Evolutionary conservation across 169 alveolate species (phyloP).

Genomic region (Fabrea salina): DNA sequence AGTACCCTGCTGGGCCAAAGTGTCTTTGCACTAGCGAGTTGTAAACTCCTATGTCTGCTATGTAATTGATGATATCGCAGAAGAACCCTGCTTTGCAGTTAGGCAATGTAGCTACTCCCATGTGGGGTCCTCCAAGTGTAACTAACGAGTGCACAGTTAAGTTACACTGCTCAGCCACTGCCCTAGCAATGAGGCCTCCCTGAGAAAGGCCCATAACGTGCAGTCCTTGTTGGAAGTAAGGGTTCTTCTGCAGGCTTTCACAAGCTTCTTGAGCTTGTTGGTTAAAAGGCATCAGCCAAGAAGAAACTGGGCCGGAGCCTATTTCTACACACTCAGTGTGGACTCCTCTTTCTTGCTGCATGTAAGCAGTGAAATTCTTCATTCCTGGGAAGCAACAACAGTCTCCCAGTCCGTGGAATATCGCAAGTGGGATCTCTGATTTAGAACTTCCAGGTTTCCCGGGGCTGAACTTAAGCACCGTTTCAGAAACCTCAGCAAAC

Average conservation of each 20-base stretch:
- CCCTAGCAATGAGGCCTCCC: conserved; percentile 76
- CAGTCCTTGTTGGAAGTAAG: conserved; percentile 45
- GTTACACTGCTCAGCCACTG: conserved; percentile 67
- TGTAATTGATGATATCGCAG: conserved; percentile 58
- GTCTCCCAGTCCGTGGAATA: conserved; percentile 72
- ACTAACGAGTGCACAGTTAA: conserved; percentile 55
- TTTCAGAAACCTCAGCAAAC: too few relatives aligned
- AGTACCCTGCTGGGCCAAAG: conserved; percentile 82
- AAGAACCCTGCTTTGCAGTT: conserved; percentile 58
- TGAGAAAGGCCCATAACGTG: conserved; percentile 68
- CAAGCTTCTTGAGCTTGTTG: conserved; percentile 69
- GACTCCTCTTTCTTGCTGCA: conserved; percentile 38
- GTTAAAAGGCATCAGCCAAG: conserved; percentile 48
- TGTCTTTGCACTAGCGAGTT: conserved; percentile 41
- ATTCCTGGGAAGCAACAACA: conserved; percentile 49
- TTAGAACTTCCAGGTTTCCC: too few relatives aligned
- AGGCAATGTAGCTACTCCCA: conserved; percentile 65
- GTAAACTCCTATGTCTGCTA: conserved; percentile 54
- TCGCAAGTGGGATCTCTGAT: conserved; percentile 46
- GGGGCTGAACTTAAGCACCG: too few relatives aligned
- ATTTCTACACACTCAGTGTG: conserved; percentile 69
- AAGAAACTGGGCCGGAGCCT: conserved; percentile 52
- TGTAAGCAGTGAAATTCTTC: conserved; percentile 39
- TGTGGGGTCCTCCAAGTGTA: conserved; percentile 77
- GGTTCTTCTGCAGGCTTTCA: conserved; percentile 38